Percentiles rank a stretch among this genome's conserved stretches.
Evolutionary conservation across 2,329 filamentous ascomycete species (phyloP).

Genomic region (Intubia oerlemansii): DNA sequence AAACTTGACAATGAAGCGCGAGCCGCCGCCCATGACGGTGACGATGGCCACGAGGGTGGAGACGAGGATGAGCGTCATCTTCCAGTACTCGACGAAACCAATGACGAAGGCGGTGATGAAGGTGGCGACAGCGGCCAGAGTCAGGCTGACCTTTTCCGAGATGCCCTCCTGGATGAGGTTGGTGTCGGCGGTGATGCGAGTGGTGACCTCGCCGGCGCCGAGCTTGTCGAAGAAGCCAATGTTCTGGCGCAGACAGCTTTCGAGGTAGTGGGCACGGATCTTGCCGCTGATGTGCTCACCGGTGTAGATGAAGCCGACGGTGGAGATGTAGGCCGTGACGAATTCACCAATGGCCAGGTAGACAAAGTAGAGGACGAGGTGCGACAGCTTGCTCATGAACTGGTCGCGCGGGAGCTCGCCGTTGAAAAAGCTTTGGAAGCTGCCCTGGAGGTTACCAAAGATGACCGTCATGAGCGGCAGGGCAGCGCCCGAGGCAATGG

Average conservation of each 20-base stretch:
- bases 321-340: constrained; percentile 54
- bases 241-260: constrained; percentile 69
- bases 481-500: constrained; percentile 44
- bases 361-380: constrained; percentile 60
- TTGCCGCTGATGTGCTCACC: constrained; percentile 62
- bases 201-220: constrained; percentile 82
- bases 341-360: constrained; percentile 73
- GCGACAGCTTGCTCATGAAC: constrained; percentile 38
- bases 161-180: constrained; percentile 89
- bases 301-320: constrained; percentile 75
- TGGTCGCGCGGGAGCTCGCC: constrained; percentile 22
- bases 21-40: constrained; percentile 54
- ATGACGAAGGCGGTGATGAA: constrained; percentile 83
- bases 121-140: constrained; percentile 53
- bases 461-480: constrained; percentile 65
- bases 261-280: constrained; percentile 65
- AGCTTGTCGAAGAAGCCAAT: constrained; percentile 88
- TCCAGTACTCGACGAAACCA: constrained; percentile 82
- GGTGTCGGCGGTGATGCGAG: constrained; percentile 81
- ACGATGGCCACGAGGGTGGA: constrained; percentile 65
- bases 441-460: constrained; percentile 55
- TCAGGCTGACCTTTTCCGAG: constrained; percentile 69
- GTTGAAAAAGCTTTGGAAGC: constrained; percentile 44
- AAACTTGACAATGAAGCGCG: constrained; percentile 56
- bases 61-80: constrained; percentile 68